Evolutionary conservation across 139 green algal species (phyloP).

Genomic region (Chlamydomonas sphaeroides): DNA sequence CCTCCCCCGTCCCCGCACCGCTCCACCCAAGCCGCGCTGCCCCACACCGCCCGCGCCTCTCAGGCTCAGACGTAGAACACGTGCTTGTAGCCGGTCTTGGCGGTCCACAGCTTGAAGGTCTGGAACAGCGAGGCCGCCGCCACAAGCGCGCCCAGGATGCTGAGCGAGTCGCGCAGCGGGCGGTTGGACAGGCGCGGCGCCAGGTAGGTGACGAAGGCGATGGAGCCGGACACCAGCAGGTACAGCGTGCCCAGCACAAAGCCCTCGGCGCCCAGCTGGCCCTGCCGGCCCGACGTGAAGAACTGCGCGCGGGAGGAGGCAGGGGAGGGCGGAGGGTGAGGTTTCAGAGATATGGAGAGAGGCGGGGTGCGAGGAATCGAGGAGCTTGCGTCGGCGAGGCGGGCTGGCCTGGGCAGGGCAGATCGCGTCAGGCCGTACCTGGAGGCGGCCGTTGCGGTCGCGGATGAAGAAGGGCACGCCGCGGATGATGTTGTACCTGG

Average conservation of each 20-base stretch:
- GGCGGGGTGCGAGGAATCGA: too few relatives aligned
- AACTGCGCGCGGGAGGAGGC: conserved; percentile 34
- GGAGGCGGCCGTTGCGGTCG: conserved; percentile 48
- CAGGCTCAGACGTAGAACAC: too few relatives aligned
- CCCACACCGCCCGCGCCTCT: too few relatives aligned
- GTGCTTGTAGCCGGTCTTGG: conserved; percentile 35
- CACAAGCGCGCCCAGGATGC: conserved; percentile 31
- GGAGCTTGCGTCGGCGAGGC: too few relatives aligned
- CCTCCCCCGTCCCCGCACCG: too few relatives aligned
- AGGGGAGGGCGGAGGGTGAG: neutral
- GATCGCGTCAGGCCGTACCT: too few relatives aligned
- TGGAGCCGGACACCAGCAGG: conserved; percentile 55
- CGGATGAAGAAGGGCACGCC: conserved; percentile 76
- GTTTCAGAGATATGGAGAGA: too few relatives aligned
- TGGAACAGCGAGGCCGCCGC: conserved; percentile 30
- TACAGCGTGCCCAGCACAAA: conserved; percentile 64
- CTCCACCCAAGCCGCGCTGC: too few relatives aligned
- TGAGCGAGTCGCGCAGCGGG: neutral
- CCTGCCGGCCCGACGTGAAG: conserved; percentile 37
- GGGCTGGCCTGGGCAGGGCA: too few relatives aligned
- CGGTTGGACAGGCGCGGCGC: conserved; percentile 44
- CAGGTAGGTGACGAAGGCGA: conserved; percentile 56
- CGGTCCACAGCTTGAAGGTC: conserved; percentile 19
- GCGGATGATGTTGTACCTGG: conserved; percentile 95
- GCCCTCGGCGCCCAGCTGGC: conserved; percentile 28